These are phyloP conservation scores for Alternaria ethzedia DNA, from an alignment of 2,329 filamentous ascomycete species.

Conservation along the genomic window DNA sequence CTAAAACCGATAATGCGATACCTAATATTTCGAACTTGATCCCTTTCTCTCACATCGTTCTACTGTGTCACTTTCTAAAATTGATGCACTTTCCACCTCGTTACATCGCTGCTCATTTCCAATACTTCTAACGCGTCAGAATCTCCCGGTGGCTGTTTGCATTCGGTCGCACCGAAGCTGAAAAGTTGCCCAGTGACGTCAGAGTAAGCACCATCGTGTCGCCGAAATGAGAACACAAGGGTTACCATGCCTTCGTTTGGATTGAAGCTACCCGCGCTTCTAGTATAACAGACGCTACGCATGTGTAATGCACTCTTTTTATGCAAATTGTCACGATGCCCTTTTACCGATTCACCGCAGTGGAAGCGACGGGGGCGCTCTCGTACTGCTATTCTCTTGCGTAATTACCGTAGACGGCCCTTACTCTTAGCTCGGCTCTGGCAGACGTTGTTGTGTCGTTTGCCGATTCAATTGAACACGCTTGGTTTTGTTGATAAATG, in stretches of 20 bases:
- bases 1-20: neutral
- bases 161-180: neutral
- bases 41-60: fast-evolving
- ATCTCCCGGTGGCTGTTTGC: neutral
- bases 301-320: neutral
- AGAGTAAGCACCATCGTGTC: neutral
- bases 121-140: neutral
- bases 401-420: neutral
- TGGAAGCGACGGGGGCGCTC: neutral
- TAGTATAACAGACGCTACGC: neutral
- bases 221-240: neutral
- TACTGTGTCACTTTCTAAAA: neutral
- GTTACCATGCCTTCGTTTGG: neutral
- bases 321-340: neutral
- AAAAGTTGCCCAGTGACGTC: neutral
- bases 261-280: neutral
- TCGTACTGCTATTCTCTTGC: neutral
- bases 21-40: neutral
- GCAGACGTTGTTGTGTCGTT: neutral
- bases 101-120: too few relatives aligned
- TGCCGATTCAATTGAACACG: neutral
- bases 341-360: neutral
- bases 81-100: neutral
- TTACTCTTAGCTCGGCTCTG: neutral
- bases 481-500: neutral